Percentiles rank a stretch among this genome's conserved stretches.
phyloP scores from a whole-genome alignment of 2,329 filamentous ascomycete species.

The Epichloe hybrida region DNA sequence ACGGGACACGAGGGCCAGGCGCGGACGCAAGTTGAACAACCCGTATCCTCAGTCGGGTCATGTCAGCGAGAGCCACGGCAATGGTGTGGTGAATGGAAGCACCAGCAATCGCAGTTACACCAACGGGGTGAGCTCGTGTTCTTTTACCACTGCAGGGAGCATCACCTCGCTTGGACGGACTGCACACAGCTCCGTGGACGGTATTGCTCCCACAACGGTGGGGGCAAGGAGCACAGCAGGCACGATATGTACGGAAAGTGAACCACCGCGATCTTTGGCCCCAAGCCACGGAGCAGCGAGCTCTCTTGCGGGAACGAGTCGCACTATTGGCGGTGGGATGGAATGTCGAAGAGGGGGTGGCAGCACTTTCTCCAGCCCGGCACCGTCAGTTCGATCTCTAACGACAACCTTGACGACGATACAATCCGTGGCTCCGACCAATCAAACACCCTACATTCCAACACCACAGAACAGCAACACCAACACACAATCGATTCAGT shows the following conservation, averaged over 20 bases:
- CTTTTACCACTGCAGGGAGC: constrained; percentile 42
- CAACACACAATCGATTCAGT: constrained; percentile 41
- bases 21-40: constrained; percentile 59
- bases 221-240: constrained; percentile 63
- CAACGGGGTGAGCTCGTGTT: constrained; percentile 34
- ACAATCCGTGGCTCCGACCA: constrained; percentile 55
- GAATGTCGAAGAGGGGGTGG: constrained; percentile 57
- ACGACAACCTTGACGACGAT: constrained; percentile 79
- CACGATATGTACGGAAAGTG: constrained; percentile 72
- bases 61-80: constrained; percentile 19
- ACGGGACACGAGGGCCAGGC: constrained; percentile 37
- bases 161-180: constrained; percentile 46
- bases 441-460: constrained; percentile 19
- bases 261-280: constrained; percentile 59
- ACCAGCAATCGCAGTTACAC: constrained; percentile 8
- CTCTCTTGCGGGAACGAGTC: constrained; percentile 58
- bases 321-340: constrained; percentile 51
- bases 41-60: constrained; percentile 79
- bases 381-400: constrained; percentile 66
- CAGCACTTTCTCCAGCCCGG: constrained; percentile 71
- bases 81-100: constrained; percentile 10
- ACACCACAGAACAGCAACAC: constrained; percentile 16
- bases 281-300: constrained; percentile 54
- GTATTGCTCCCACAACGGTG: constrained; percentile 40
- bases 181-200: constrained; percentile 45